These are phyloP conservation scores for Clitopilus passeckerianus DNA, from an alignment of 768 basidiomycete genomes.

Conservation along the genomic window DNA sequence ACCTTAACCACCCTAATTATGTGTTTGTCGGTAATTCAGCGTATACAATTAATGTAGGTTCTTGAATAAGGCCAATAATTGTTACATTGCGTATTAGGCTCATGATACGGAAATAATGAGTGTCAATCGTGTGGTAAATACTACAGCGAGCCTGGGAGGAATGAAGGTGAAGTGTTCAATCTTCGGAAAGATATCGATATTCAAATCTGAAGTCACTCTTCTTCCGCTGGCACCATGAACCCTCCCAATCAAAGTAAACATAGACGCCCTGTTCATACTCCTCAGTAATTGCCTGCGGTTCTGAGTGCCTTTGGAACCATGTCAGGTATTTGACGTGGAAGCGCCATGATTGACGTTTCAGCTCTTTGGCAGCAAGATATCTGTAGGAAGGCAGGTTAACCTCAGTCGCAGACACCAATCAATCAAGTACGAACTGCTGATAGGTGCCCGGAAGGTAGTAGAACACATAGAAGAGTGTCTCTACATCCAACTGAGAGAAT, in stretches of 20 bases:
- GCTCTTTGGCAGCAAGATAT: conserved; percentile 92
- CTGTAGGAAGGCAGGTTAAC: conserved; percentile 30
- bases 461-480: conserved; percentile 98
- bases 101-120: conserved; percentile 6
- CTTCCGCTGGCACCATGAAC: conserved; percentile 96
- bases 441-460: conserved; percentile 98
- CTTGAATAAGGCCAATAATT: conserved; percentile 6
- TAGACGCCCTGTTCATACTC: conserved; percentile 99
- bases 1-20: conserved; percentile 9
- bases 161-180: conserved; percentile 36
- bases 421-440: conserved; percentile 69
- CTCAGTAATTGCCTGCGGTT: conserved; percentile 97
- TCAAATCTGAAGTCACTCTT: conserved; percentile 98
- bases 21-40: conserved; percentile 7
- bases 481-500: conserved; percentile 90
- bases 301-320: conserved; percentile 98
- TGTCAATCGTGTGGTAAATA: background rate
- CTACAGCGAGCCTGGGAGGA: conserved; percentile 3
- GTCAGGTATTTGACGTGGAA: conserved; percentile 99
- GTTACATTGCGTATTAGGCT: conserved; percentile 10
- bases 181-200: conserved; percentile 92
- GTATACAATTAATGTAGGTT: conserved; percentile 16
- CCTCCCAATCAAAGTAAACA: conserved; percentile 99
- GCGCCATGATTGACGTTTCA: conserved; percentile 97
- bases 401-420: background rate